Evolutionary conservation across 2,329 filamentous ascomycete genomes (phyloP).

Genomic region (Catunica adiposa): DNA sequence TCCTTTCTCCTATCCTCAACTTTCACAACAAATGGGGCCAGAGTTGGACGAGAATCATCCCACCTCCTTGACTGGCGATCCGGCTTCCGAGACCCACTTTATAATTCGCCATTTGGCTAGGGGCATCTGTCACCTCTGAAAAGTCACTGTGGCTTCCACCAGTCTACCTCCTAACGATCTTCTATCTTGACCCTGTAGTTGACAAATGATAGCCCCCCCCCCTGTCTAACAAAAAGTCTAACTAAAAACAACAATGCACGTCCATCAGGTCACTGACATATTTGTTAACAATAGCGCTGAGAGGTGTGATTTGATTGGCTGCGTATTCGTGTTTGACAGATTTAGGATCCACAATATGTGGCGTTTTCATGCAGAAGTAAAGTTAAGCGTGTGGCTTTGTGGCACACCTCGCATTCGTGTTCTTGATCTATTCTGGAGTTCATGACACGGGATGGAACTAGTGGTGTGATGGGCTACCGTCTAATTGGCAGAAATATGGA

Average conservation of each 20-base stretch:
- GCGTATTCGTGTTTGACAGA: conserved; percentile 7
- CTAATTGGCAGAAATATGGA: too few relatives aligned
- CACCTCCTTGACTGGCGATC: neutral
- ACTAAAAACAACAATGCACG: neutral
- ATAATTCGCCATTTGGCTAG: neutral
- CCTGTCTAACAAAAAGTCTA: too few relatives aligned
- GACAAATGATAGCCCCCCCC: too few relatives aligned
- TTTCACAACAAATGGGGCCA: neutral
- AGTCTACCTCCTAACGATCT: neutral
- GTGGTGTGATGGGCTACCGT: neutral
- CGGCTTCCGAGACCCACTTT: conserved; percentile 5
- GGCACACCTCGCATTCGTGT: conserved; percentile 8
- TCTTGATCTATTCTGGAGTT: neutral
- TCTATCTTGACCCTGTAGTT: too few relatives aligned
- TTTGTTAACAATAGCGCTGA: neutral
- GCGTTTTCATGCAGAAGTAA: neutral
- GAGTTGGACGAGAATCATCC: conserved; percentile 7
- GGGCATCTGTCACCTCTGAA: neutral
- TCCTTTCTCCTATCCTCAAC: neutral
- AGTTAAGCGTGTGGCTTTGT: neutral
- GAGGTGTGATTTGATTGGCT: neutral
- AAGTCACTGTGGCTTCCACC: neutral
- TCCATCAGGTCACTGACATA: neutral
- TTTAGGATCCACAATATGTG: neutral
- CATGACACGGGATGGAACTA: neutral